Evolutionary conservation across 805 yeast species (phyloP).

Genomic region (Brettanomyces nanus): DNA sequence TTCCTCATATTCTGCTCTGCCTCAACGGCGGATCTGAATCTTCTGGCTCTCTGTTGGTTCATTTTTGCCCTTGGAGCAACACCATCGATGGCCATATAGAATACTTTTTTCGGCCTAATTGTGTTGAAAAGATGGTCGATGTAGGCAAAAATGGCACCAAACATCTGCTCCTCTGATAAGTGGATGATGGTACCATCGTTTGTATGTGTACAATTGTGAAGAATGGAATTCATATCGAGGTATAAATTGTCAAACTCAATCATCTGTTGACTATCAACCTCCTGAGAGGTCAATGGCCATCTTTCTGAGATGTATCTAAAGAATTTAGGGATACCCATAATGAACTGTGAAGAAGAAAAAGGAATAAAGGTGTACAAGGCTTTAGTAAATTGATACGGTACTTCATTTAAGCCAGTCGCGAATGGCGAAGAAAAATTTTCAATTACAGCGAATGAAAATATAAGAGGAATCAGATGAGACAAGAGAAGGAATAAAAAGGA

Average conservation of each 20-base stretch:
- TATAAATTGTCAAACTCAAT: slow-evolving; percentile 94
- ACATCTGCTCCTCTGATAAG: slow-evolving; percentile 85
- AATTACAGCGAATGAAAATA: too few species aligned
- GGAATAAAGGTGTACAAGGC: neutral
- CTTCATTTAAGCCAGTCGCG: too few species aligned
- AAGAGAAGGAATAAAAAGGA: too few species aligned
- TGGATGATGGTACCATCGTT: slow-evolving; percentile 54
- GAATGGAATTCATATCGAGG: slow-evolving; percentile 94
- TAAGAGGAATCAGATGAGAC: too few species aligned
- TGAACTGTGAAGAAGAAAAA: neutral
- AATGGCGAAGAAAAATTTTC: too few species aligned
- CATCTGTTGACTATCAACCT: slow-evolving; percentile 70
- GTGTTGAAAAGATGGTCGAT: slow-evolving; percentile 88
- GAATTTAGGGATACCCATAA: slow-evolving; percentile 91
- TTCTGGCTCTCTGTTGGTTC: slow-evolving; percentile 95
- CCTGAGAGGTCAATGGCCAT: slow-evolving; percentile 94
- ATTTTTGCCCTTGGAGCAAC: slow-evolving; percentile 98
- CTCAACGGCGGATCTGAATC: slow-evolving; percentile 89
- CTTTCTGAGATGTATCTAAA: slow-evolving; percentile 95
- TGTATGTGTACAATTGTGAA: slow-evolving; percentile 89
- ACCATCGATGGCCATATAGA: slow-evolving; percentile 97
- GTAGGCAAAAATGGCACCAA: slow-evolving; percentile 84
- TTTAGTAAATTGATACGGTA: too few species aligned
- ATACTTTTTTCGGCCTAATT: slow-evolving; percentile 76
- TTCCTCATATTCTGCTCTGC: slow-evolving; percentile 73